A percentile compares a stretch with the other conserved stretches of the same genome.
These are phyloP conservation scores for Colletotrichum somersetense DNA, from an alignment of 2,329 filamentous ascomycete genomes.

Conservation along the genomic window DNA sequence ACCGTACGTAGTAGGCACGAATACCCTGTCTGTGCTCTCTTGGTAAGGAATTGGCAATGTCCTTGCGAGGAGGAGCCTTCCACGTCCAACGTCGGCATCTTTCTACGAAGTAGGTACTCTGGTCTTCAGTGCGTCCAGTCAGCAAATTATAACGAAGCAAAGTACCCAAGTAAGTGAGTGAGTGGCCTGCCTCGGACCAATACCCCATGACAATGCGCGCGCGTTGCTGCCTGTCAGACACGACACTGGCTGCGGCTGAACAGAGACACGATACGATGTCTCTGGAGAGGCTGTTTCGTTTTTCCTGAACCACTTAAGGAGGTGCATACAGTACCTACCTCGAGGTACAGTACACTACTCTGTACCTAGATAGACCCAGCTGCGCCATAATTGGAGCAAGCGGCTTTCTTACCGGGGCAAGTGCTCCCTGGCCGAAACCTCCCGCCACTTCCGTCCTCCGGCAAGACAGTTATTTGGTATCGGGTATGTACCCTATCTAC, in stretches of 20 bases:
- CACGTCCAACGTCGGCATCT: conserved; percentile 3
- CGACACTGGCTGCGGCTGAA: background rate
- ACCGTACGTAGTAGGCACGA: too few species aligned
- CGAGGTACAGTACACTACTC: too few species aligned
- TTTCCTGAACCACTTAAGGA: background rate
- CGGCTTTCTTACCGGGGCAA: conserved; percentile 3
- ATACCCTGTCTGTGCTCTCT: background rate
- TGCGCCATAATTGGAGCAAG: background rate
- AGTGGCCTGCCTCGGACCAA: conserved; percentile 7
- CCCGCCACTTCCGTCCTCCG: conserved; percentile 8
- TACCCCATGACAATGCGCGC: background rate
- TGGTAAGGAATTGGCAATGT: conserved; percentile 26
- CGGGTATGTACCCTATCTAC: too few species aligned
- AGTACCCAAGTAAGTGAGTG: too few species aligned
- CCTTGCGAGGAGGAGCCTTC: conserved; percentile 31
- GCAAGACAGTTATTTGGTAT: background rate
- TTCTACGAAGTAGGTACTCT: too few species aligned
- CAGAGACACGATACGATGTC: background rate
- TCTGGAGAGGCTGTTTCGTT: background rate
- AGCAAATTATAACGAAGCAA: background rate
- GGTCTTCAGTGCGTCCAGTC: background rate
- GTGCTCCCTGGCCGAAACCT: conserved; percentile 23
- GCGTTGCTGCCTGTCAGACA: background rate
- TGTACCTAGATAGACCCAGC: background rate
- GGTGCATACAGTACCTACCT: too few species aligned